phyloP scores from a whole-genome alignment of 176 grass and related monocot species.

The Oryza brachyantha region DNA sequence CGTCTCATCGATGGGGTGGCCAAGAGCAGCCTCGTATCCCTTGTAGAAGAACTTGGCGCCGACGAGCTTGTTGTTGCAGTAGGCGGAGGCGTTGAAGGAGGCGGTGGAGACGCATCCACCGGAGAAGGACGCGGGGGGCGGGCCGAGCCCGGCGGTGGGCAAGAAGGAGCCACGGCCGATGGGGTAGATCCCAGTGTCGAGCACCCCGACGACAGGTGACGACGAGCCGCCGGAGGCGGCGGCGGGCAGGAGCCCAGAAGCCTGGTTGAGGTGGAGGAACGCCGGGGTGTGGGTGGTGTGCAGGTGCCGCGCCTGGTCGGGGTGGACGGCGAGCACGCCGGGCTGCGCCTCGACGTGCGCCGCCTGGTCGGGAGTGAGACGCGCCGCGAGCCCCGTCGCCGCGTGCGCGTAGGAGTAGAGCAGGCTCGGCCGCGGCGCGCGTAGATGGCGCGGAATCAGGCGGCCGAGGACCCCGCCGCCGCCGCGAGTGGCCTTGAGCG shows the following conservation, averaged over 20 bases:
- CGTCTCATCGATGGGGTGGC: slow-evolving; percentile 56
- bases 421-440: slow-evolving; percentile 9
- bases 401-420: slow-evolving; percentile 47
- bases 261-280: slow-evolving; percentile 56
- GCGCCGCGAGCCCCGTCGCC: slow-evolving; percentile 55
- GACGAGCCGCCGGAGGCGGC: slow-evolving; percentile 29
- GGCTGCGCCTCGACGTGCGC: slow-evolving; percentile 33
- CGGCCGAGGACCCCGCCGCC: slow-evolving; percentile 14
- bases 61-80: slow-evolving; percentile 75
- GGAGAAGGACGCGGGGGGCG: slow-evolving; percentile 36
- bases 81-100: slow-evolving; percentile 60
- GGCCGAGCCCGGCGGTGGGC: background rate
- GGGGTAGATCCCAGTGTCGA: slow-evolving; percentile 72
- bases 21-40: slow-evolving; percentile 62
- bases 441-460: slow-evolving; percentile 34
- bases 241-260: slow-evolving; percentile 52
- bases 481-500: background rate
- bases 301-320: slow-evolving; percentile 45
- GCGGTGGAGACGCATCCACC: slow-evolving; percentile 36
- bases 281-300: slow-evolving; percentile 66
- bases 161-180: slow-evolving; percentile 34
- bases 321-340: slow-evolving; percentile 53
- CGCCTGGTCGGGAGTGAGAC: slow-evolving; percentile 42
- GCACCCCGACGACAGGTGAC: slow-evolving; percentile 50
- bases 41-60: slow-evolving; percentile 79